Percentiles rank a stretch among this genome's conserved stretches.
Conservation (phyloP, 2,329 filamentous ascomycete genomes). For the Colletotrichum tanaceti region DNA sequence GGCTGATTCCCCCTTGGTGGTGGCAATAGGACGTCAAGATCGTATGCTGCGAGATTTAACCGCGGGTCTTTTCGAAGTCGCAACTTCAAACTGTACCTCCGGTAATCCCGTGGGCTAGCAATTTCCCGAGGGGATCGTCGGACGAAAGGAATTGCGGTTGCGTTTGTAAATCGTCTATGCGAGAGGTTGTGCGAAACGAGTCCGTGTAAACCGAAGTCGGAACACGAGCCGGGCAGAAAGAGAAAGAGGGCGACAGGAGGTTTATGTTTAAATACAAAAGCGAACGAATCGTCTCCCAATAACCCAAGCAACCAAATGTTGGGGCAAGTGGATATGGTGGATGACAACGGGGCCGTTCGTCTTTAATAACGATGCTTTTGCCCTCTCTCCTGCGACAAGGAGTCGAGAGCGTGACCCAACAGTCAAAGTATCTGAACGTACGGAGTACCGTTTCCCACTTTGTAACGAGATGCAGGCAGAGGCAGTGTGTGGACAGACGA, state of each 20-base stretch:
- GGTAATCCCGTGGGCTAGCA: background rate
- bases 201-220: conserved; percentile 3
- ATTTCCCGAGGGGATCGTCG: background rate
- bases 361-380: conserved; percentile 35
- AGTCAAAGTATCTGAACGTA: conserved; percentile 34
- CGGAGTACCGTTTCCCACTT: conserved; percentile 37
- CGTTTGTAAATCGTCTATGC: background rate
- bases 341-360: conserved; percentile 28
- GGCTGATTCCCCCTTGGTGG: background rate
- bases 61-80: background rate
- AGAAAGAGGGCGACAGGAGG: conserved; percentile 5
- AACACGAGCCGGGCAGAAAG: background rate
- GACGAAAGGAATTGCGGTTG: background rate
- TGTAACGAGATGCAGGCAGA: conserved; percentile 36
- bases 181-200: conserved; percentile 10
- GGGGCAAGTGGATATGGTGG: conserved; percentile 39
- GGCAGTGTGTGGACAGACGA: conserved; percentile 27
- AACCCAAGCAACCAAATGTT: conserved; percentile 19
- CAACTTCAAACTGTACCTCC: background rate
- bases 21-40: background rate
- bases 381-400: conserved; percentile 21
- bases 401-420: conserved; percentile 35
- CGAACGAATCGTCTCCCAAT: conserved; percentile 17
- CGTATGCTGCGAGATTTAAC: background rate
- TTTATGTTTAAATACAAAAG: conserved; percentile 17